Evolutionary conservation across 2,329 filamentous ascomycete species (phyloP).

Genomic region (Alternaria panax): DNA sequence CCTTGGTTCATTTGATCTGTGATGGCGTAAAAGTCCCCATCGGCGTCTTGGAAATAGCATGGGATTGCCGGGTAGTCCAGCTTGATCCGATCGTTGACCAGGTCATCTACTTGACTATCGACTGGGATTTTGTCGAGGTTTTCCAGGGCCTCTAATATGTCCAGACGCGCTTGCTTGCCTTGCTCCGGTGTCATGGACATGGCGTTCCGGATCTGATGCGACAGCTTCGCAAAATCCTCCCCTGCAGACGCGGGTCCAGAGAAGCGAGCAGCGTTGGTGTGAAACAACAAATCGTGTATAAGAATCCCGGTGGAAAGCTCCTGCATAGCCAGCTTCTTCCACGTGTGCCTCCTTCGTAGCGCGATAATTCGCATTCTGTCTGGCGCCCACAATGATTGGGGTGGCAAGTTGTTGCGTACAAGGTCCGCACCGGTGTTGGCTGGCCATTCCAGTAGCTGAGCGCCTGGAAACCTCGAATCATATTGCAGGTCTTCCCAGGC

Average conservation of each 20-base stretch:
- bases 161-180: constrained; percentile 11
- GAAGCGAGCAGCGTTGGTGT: constrained; percentile 8
- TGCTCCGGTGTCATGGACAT: constrained; percentile 6
- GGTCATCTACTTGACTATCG: constrained; percentile 21
- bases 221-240: constrained; percentile 18
- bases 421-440: constrained; percentile 51
- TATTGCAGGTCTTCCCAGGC: constrained; percentile 39
- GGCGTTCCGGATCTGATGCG: constrained; percentile 31
- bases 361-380: constrained; percentile 41
- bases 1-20: constrained; percentile 41
- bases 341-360: constrained; percentile 42
- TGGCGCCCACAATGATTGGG: constrained; percentile 56
- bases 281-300: constrained; percentile 46
- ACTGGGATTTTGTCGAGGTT: constrained; percentile 19
- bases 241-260: not conserved
- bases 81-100: constrained; percentile 14
- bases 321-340: constrained; percentile 54
- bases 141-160: constrained; percentile 28
- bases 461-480: constrained; percentile 39
- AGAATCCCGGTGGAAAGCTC: constrained; percentile 53
- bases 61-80: constrained; percentile 29
- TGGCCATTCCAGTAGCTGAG: constrained; percentile 44
- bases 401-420: constrained; percentile 47
- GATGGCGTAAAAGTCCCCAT: constrained; percentile 46
- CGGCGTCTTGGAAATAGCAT: constrained; percentile 49